Conservation (phyloP, 1,284 basidiomycete species). For the Trichosporon sp. region DNA sequence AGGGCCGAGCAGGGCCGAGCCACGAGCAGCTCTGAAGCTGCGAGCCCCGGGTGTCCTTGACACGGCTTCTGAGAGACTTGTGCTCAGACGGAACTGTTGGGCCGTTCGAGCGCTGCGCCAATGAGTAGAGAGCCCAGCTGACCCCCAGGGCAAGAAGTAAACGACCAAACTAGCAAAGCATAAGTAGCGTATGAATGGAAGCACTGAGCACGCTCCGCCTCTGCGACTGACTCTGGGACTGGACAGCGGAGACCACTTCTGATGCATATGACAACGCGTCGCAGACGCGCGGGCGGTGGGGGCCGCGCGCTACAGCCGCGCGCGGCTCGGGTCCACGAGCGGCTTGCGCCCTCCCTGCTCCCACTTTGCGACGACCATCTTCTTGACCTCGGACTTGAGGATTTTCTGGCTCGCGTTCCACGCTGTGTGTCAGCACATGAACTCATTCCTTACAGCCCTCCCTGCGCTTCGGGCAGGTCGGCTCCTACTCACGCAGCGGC, state of each 20-base stretch:
- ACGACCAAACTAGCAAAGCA: neutral
- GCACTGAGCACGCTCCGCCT: neutral
- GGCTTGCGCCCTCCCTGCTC: slow-evolving; percentile 14
- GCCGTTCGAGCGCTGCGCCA: too few species aligned
- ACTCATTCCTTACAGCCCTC: neutral
- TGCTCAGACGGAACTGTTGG: too few species aligned
- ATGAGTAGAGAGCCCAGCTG: neutral
- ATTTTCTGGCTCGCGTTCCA: slow-evolving; percentile 21
- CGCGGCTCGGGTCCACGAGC: slow-evolving; percentile 11
- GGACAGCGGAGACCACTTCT: neutral
- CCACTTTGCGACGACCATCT: slow-evolving; percentile 18
- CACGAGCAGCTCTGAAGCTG: neutral
- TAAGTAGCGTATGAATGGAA: neutral
- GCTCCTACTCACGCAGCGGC: slow-evolving; percentile 14
- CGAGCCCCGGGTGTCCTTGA: neutral
- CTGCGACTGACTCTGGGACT: neutral
- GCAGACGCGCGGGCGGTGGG: too few species aligned
- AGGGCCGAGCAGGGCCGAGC: neutral
- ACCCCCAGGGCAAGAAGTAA: neutral
- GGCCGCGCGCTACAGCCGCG: slow-evolving; percentile 14
- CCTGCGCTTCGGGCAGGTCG: neutral
- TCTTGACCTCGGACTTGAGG: slow-evolving; percentile 18
- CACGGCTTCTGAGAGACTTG: too few species aligned
- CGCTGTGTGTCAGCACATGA: neutral
- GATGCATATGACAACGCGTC: too few species aligned